These are phyloP conservation scores for Diplodia scrobiculata DNA, from an alignment of 2,329 filamentous ascomycete species.

Conservation along the genomic window DNA sequence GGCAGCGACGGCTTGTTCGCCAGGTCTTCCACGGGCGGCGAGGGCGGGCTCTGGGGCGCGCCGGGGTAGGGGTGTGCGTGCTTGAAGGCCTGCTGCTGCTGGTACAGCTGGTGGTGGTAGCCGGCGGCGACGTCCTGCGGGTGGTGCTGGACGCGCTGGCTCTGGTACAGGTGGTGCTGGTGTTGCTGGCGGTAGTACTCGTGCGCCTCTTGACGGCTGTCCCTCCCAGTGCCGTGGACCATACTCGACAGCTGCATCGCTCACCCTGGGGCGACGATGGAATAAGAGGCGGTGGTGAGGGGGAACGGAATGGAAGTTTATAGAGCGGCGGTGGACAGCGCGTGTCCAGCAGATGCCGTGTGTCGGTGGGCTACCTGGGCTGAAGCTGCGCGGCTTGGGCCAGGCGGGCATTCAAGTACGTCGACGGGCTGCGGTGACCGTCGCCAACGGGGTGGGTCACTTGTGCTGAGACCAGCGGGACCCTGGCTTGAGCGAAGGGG, in stretches of 20 bases:
- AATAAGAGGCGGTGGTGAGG: slow-evolving; percentile 27
- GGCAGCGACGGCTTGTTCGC: slow-evolving; percentile 77
- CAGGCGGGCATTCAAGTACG: slow-evolving; percentile 43
- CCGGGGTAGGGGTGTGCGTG: slow-evolving; percentile 35
- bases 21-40: slow-evolving; percentile 72
- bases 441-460: slow-evolving; percentile 45
- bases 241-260: slow-evolving; percentile 49
- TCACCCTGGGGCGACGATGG: slow-evolving; percentile 29
- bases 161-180: slow-evolving; percentile 30
- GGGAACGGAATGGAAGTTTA: slow-evolving; percentile 31
- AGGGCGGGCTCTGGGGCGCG: slow-evolving; percentile 66
- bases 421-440: slow-evolving; percentile 24
- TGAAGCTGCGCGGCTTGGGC: slow-evolving; percentile 28
- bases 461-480: slow-evolving; percentile 34
- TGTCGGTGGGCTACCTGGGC: slow-evolving; percentile 26
- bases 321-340: slow-evolving; percentile 22
- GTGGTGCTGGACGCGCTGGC: slow-evolving; percentile 30
- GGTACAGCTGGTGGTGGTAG: slow-evolving; percentile 28
- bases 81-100: slow-evolving; percentile 30
- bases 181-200: slow-evolving; percentile 31
- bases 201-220: slow-evolving; percentile 40
- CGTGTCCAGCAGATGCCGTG: slow-evolving; percentile 20
- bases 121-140: slow-evolving; percentile 43
- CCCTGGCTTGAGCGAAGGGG: slow-evolving; percentile 27
- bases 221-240: slow-evolving; percentile 48